A percentile compares a stretch with the other conserved stretches of the same genome.
These are phyloP conservation scores for Chiua virens DNA, from an alignment of 768 basidiomycete species.

Conservation along the genomic window DNA sequence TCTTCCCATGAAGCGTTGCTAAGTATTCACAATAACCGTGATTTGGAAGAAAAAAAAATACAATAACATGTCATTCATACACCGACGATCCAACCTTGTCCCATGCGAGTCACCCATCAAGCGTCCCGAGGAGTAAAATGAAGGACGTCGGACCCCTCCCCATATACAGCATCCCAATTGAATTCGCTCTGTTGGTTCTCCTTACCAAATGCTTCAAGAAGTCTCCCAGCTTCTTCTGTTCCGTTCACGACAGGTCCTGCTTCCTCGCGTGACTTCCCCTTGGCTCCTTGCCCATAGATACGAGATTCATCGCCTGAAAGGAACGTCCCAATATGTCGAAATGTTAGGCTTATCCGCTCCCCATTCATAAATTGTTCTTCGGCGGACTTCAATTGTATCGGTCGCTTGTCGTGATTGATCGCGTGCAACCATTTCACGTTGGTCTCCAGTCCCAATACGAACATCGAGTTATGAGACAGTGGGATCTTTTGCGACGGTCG, in stretches of 20 bases:
- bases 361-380: constrained; percentile 58
- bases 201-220: constrained; percentile 66
- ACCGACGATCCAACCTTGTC: constrained; percentile 16
- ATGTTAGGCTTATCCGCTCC: constrained; percentile 77
- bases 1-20: constrained; percentile 20
- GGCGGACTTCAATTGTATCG: constrained; percentile 47
- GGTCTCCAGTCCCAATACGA: constrained; percentile 73
- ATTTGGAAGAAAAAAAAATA: constrained; percentile 8
- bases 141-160: constrained; percentile 67
- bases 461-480: constrained; percentile 81
- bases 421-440: constrained; percentile 76
- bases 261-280: constrained; percentile 53
- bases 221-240: constrained; percentile 42
- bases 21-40: constrained; percentile 17
- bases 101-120: constrained; percentile 13
- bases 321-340: constrained; percentile 78
- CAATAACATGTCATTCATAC: constrained; percentile 26
- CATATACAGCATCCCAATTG: constrained; percentile 68
- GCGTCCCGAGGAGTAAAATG: constrained; percentile 42
- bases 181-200: constrained; percentile 73
- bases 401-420: constrained; percentile 75
- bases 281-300: constrained; percentile 78
- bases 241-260: constrained; percentile 58
- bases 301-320: constrained; percentile 46
- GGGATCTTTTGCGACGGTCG: constrained; percentile 61